Base-by-base conservation (phyloP, 2,329 filamentous ascomycete species). In the Fusarium graminum region DNA sequence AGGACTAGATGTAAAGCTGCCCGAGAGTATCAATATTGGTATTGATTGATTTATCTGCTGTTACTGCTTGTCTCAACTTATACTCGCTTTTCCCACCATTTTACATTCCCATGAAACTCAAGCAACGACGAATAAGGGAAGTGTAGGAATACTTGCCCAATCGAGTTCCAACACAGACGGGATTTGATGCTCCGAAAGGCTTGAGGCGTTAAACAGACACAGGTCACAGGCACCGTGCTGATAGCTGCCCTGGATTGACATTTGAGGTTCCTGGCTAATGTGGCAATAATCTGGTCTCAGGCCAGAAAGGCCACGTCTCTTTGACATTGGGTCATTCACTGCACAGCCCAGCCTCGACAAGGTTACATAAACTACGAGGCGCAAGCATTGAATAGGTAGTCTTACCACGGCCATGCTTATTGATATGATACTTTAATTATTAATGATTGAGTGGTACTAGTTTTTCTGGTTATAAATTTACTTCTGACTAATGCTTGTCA, bases 261-360 rank as follows among this genome's bases (percentile, higher is more conserved):
- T 32, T 34, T 42, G 42, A 41, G 45, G 50, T 14, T 38, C 51
- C 47, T 46, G 30, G 19, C 43, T 22, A 38, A 46, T 51, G 66
- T 68, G 65, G 65, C 62, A 66, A 68, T 62, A 52, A 47, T 47
- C 46, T 52, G 43, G 42, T 68, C 43, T 50, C 52, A 53, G 39
- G 47, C 36, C 56, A 34, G 39, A 61, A 43, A 58, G 50, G 61
- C 47, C 53, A 61, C 44, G 41, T 61, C 49, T 65, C 56, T 65
- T 32, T n/a, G 45, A 49, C 14, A 40, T 29, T 41, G 28, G 34
- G 47, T 47, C 47, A 39, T 30, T 34, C 22, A 50, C 28, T 29
- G 55, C 55, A 59, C 43, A 50, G 52, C 49, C 61, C 50, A 61
- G 60, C 55, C 62, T 65, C 50, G 36, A 42, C 40, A 29, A 25